These are phyloP conservation scores for Dioscorea alata DNA, from an alignment of 106 monocot species.

Conservation along the genomic window DNA sequence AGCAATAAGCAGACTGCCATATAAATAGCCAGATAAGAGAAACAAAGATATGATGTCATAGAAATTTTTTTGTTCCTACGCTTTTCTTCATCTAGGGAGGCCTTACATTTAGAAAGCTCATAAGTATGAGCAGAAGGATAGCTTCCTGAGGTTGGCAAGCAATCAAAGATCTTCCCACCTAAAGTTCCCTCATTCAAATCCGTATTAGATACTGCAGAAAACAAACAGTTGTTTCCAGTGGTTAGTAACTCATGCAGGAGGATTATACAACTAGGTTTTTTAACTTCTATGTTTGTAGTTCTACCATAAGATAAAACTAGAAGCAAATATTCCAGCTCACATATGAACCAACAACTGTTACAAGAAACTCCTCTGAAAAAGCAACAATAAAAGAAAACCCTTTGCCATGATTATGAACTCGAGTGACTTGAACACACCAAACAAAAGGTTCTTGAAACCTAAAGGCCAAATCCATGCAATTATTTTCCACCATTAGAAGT, in stretches of 20 bases:
- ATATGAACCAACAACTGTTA: too few species aligned
- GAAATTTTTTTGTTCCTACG: background rate
- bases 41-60: background rate
- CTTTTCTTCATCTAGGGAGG: background rate
- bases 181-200: constrained; percentile 18
- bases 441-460: background rate
- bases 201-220: constrained; percentile 29
- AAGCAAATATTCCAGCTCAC: too few species aligned
- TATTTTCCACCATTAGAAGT: background rate
- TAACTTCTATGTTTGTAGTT: too few species aligned
- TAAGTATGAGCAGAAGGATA: constrained; percentile 63
- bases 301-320: too few species aligned
- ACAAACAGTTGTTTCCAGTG: background rate
- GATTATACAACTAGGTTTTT: too few species aligned
- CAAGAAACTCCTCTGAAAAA: too few species aligned
- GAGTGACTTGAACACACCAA: background rate
- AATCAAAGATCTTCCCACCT: constrained; percentile 12
- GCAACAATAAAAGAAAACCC: too few species aligned
- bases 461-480: background rate
- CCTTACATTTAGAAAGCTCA: constrained; percentile 74
- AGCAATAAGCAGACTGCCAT: constrained; percentile 68
- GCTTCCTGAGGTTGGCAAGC: constrained; percentile 8
- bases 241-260: too few species aligned
- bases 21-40: background rate
- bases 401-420: background rate